phyloP scores from a whole-genome alignment of 257 asterid species.

The Cinchona pubescens region DNA sequence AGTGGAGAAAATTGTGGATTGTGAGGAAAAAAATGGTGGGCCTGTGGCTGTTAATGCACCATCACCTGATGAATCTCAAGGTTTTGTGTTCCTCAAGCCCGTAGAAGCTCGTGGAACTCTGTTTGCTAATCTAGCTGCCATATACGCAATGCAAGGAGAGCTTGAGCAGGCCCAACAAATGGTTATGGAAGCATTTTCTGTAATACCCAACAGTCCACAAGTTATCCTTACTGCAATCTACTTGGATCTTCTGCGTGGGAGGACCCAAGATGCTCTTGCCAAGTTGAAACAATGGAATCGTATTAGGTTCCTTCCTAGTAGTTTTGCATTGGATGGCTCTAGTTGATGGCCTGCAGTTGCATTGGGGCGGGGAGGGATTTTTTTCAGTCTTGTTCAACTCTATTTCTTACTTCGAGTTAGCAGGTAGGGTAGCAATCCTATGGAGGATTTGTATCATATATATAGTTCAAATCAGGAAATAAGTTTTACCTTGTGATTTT shows the following conservation, averaged over 20 bases:
- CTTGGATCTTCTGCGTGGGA: slow-evolving; percentile 64
- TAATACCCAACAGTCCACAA: slow-evolving; percentile 47
- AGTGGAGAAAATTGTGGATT: slow-evolving; percentile 49
- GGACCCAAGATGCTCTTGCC: slow-evolving; percentile 55
- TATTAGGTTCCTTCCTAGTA: slow-evolving; percentile 40
- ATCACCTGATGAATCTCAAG: slow-evolving; percentile 39
- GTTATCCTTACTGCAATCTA: slow-evolving; percentile 70
- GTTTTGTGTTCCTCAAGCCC: slow-evolving; percentile 52
- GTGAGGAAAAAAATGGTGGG: slow-evolving; percentile 49
- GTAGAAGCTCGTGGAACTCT: slow-evolving; percentile 77
- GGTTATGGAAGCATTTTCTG: slow-evolving; percentile 49
- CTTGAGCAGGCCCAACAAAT: slow-evolving; percentile 56
- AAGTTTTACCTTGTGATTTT: slow-evolving; percentile 30
- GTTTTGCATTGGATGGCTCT: slow-evolving; percentile 31
- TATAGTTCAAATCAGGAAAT: slow-evolving; percentile 65
- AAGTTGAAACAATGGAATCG: slow-evolving; percentile 57
- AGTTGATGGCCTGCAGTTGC: slow-evolving; percentile 40
- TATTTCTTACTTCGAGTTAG: slow-evolving; percentile 45
- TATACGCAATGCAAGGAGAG: slow-evolving; percentile 57
- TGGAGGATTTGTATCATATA: slow-evolving; percentile 70
- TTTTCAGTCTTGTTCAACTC: slow-evolving; percentile 34
- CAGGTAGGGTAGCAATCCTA: slow-evolving; percentile 66
- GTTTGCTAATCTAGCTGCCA: slow-evolving; percentile 59
- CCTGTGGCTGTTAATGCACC: slow-evolving; percentile 19
- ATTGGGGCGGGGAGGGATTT: slow-evolving; percentile 8